Evolutionary conservation across 192 early-diverging fungal species (phyloP).

Genomic region (Lunasporangiospora selenospora): DNA sequence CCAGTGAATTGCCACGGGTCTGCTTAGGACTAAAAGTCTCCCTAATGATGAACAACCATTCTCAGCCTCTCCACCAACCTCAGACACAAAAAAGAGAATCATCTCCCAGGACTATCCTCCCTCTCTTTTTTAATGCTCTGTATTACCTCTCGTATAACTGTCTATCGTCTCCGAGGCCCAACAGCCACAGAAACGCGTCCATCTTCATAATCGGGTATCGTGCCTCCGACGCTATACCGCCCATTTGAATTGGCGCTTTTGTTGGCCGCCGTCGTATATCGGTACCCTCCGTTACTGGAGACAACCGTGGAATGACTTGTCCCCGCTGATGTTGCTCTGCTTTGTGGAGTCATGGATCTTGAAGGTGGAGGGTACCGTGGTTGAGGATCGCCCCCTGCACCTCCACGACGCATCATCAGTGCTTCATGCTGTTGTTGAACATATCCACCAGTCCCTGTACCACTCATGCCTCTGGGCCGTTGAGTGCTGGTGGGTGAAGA

Average conservation of each 20-base stretch:
- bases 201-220: slow-evolving; percentile 26
- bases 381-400: too few species aligned
- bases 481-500: slow-evolving; percentile 3
- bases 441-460: slow-evolving; percentile 1
- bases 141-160: too few species aligned
- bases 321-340: slow-evolving; percentile 6
- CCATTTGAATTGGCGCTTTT: background rate
- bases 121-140: too few species aligned
- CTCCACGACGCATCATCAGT: slow-evolving; percentile 24
- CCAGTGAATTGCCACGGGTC: too few species aligned
- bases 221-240: slow-evolving; percentile 9
- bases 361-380: slow-evolving; percentile 20
- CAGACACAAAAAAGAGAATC: too few species aligned
- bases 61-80: too few species aligned
- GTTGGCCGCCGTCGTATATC: background rate
- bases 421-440: slow-evolving; percentile 14
- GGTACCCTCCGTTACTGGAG: background rate
- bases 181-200: slow-evolving; percentile 1
- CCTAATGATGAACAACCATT: too few species aligned
- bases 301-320: slow-evolving; percentile 1
- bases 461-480: slow-evolving; percentile 32
- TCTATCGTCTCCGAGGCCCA: slow-evolving; percentile 10
- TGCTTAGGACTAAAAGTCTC: too few species aligned
- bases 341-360: slow-evolving; percentile 30
- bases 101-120: too few species aligned